Evolutionary conservation across 2,329 filamentous ascomycete species (phyloP).

Genomic region (Bimuria novae-zelandiae): DNA sequence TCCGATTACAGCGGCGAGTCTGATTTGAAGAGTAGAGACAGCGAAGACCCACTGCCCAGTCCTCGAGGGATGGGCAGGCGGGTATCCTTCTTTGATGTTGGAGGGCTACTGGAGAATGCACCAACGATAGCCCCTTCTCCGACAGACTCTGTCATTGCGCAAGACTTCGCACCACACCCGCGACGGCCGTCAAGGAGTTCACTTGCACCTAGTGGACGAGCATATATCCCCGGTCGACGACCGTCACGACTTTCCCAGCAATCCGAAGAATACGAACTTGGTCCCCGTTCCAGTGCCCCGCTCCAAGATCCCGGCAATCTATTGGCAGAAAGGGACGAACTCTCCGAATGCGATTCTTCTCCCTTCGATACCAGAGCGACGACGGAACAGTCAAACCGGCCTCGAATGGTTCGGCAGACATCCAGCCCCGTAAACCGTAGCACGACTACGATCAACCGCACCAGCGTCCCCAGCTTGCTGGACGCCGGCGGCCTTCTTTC

Average conservation of each 20-base stretch:
- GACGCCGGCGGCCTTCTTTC: conserved; percentile 42
- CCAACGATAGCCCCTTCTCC: conserved; percentile 32
- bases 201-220: conserved; percentile 26
- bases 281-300: conserved; percentile 24
- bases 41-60: conserved; percentile 44
- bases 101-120: conserved; percentile 70
- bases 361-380: conserved; percentile 15
- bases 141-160: conserved; percentile 43
- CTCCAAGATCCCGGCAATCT: conserved; percentile 33
- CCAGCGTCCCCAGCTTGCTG: conserved; percentile 33
- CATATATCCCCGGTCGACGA: conserved; percentile 33
- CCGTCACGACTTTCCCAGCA: conserved; percentile 41
- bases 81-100: conserved; percentile 85
- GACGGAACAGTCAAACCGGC: conserved; percentile 17
- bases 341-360: conserved; percentile 14
- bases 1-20: conserved; percentile 28
- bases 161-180: conserved; percentile 49
- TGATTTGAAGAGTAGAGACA: conserved; percentile 25
- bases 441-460: conserved; percentile 27
- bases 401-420: conserved; percentile 15
- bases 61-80: conserved; percentile 52
- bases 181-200: conserved; percentile 37
- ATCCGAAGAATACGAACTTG: conserved; percentile 40
- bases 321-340: conserved; percentile 30
- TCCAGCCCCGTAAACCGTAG: conserved; percentile 24